Evolutionary conservation across 2,329 filamentous ascomycete species (phyloP), one percentile per base, ranked within the genome.

Genomic region (Tolypocladium sp.): DNA sequence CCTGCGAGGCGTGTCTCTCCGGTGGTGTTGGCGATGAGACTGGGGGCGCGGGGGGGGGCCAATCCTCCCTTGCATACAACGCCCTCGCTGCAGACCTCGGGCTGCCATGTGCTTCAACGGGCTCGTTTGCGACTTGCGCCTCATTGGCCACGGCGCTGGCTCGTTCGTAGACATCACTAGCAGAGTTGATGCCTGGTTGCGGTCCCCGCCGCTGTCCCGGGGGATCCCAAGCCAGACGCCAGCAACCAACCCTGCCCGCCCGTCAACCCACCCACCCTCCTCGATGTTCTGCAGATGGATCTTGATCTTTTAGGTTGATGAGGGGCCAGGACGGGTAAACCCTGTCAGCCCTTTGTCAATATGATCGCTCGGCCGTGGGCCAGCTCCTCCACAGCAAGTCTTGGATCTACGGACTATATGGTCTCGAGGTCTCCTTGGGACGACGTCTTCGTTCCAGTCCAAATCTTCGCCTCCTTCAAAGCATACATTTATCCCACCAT

Each of bases 401-500:
- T 73, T 70, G 71, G 71, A 71, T 72, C 71, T 73, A n/a, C n/a
- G n/a, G n/a, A n/a, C n/a, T n/a, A 73, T 73, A 72, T 68, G 69
- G 62, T 65, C 67, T 65, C 66, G 64, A 35, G 60, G 63, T 70
- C 69, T 70, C 69, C 66, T 70, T 60, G 58, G 64, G 63, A 64
- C 62, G 64, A 61, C 49, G 52, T 63, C 66, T 69, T 63, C 73
- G 71, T 76, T 73, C 73, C 73, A 75, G 73, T 74, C 67, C 60
- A 64, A 60, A 62, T 62, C 66, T 63, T 70, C 65, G 67, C 66
- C 70, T 70, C 66, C 61, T 64, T 66, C 67, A 63, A 66, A 69
- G 67, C 68, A 69, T 75, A 75, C 73, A 73, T 74, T 65, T 74
- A 75, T 73, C 70, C 71, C 70, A 70, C 71, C 71, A 74, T 74